Evolutionary conservation across 768 basidiomycete species (phyloP).

Genomic region (Lactarius hengduanensis): DNA sequence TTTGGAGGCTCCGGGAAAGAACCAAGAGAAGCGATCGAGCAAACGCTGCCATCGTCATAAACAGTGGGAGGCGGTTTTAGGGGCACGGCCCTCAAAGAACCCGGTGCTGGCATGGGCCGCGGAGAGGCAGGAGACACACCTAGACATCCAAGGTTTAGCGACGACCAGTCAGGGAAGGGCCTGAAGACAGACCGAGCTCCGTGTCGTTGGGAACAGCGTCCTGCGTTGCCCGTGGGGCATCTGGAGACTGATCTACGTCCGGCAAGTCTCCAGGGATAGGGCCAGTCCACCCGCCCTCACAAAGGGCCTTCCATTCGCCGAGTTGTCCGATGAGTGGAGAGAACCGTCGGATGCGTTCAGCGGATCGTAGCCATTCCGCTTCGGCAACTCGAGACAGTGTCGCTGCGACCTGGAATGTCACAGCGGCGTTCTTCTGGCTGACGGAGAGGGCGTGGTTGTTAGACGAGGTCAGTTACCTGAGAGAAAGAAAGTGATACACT

Average conservation of each 20-base stretch:
- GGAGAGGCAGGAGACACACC: conserved; percentile 7
- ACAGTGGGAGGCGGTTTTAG: conserved; percentile 16
- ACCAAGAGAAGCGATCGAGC: conserved; percentile 60
- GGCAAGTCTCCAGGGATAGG: conserved; percentile 46
- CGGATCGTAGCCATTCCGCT: conserved; percentile 70
- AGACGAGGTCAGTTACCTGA: conserved; percentile 8
- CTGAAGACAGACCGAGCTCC: conserved; percentile 9
- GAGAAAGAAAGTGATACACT: neutral
- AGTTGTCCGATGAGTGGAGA: conserved; percentile 67
- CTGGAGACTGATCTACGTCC: conserved; percentile 30
- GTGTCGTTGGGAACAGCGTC: conserved; percentile 5
- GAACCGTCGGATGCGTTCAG: conserved; percentile 68
- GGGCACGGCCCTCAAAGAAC: conserved; percentile 3
- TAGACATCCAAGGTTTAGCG: conserved; percentile 6
- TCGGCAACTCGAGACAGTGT: conserved; percentile 71
- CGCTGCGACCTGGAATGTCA: conserved; percentile 61
- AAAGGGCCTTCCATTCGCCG: conserved; percentile 69
- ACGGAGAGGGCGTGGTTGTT: conserved; percentile 68
- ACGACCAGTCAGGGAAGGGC: neutral
- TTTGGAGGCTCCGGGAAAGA: conserved; percentile 73
- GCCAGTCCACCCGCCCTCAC: conserved; percentile 74
- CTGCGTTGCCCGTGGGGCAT: conserved; percentile 2
- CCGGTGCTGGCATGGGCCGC: conserved; percentile 10
- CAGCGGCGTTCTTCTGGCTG: conserved; percentile 57
- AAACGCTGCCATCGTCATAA: conserved; percentile 31